These are phyloP conservation scores for Boletus sp. DNA, from an alignment of 768 basidiomycete genomes.

Conservation along the genomic window DNA sequence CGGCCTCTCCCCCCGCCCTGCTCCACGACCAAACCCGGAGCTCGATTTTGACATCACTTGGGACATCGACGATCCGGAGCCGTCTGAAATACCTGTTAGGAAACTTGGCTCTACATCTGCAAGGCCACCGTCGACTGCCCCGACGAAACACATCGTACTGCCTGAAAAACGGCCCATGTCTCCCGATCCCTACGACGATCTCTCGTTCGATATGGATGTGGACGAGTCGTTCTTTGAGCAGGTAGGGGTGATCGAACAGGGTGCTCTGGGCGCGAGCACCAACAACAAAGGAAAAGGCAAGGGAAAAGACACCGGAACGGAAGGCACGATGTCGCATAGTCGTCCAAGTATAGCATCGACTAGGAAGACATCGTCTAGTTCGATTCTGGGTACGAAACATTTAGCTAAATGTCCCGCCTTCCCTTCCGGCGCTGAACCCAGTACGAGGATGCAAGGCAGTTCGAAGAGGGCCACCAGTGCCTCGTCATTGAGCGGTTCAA, in stretches of 20 bases:
- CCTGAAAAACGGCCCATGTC: conserved; percentile 13
- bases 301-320: conserved; percentile 7
- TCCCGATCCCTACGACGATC: conserved; percentile 32
- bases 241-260: conserved; percentile 27
- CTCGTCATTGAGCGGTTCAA: conserved; percentile 14
- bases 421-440: conserved; percentile 13
- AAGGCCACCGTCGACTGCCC: neutral
- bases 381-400: conserved; percentile 18
- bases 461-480: conserved; percentile 6
- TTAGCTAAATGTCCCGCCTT: conserved; percentile 4
- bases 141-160: conserved; percentile 1
- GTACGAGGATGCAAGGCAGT: conserved; percentile 10
- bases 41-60: conserved; percentile 25
- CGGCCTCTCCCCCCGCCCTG: conserved; percentile 29
- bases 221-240: conserved; percentile 41
- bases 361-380: conserved; percentile 4
- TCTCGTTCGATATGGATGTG: conserved; percentile 34
- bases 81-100: conserved; percentile 5
- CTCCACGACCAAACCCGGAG: conserved; percentile 15
- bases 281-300: conserved; percentile 22
- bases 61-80: conserved; percentile 32
- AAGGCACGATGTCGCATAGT: neutral
- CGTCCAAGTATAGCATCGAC: neutral
- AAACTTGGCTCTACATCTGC: conserved; percentile 12
- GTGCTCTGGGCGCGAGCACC: conserved; percentile 9